Evolutionary conservation across 192 early-diverging fungal genomes (phyloP).

Genomic region (Cladochytrium replicatum): DNA sequence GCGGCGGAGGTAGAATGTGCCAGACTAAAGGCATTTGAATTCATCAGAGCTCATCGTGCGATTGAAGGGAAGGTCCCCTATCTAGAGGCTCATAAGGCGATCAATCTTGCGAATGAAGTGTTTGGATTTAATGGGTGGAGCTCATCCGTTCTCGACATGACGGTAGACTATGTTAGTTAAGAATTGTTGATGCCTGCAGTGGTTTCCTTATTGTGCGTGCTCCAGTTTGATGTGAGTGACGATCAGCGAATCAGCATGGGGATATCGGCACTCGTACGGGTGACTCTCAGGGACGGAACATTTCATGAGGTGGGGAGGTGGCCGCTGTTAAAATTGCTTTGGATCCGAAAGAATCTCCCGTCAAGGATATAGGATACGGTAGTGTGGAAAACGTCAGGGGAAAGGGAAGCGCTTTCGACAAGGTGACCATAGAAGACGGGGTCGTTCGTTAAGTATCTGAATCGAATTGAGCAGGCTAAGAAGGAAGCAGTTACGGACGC

Average conservation of each 20-base stretch:
- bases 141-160: constrained; percentile 55
- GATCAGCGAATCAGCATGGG: constrained; percentile 53
- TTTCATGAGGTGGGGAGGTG: constrained; percentile 73
- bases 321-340: background rate
- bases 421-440: constrained; percentile 44
- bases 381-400: constrained; percentile 61
- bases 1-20: too few relatives aligned
- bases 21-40: too few relatives aligned
- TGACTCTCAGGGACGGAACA: constrained; percentile 82
- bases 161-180: constrained; percentile 72
- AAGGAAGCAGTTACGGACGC: constrained; percentile 90
- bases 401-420: constrained; percentile 75
- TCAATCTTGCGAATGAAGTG: constrained; percentile 80
- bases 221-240: constrained; percentile 15
- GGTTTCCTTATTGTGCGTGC: background rate
- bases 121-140: constrained; percentile 97
- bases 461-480: constrained; percentile 41
- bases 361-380: constrained; percentile 84
- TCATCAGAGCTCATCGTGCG: too few relatives aligned
- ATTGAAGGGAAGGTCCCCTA: constrained; percentile 54
- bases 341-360: background rate
- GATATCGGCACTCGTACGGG: constrained; percentile 62
- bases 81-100: constrained; percentile 72
- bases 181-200: constrained; percentile 1
- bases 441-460: background rate